Conservation (phyloP, 208 protist species). For the Acanthamoeba healyi region DNA sequence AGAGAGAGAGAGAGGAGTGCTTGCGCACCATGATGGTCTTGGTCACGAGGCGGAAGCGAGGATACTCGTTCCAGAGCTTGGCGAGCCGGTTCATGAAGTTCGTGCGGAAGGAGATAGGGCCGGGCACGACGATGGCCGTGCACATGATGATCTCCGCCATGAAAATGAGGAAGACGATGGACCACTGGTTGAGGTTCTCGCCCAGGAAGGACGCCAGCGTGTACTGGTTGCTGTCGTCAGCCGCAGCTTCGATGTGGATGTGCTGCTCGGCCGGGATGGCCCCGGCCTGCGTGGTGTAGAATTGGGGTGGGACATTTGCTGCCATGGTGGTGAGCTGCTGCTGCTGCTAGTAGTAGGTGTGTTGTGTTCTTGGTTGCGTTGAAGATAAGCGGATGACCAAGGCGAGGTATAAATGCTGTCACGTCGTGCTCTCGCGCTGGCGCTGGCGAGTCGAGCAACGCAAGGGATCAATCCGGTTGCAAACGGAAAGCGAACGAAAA, state of each 20-base stretch:
- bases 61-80: conserved; percentile 72
- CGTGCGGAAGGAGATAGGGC: background rate
- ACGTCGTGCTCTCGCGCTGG: background rate
- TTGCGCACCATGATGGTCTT: conserved; percentile 55
- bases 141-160: conserved; percentile 51
- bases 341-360: background rate
- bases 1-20: background rate
- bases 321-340: background rate
- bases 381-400: background rate
- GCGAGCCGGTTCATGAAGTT: conserved; percentile 4
- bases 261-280: background rate
- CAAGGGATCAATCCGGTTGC: background rate
- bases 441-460: background rate
- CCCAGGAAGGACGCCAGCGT: background rate
- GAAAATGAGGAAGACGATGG: conserved; percentile 47
- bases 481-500: background rate
- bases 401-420: background rate
- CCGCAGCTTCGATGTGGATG: conserved; percentile 21
- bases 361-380: background rate
- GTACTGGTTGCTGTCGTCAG: background rate
- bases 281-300: background rate
- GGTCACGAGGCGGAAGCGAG: conserved; percentile 35
- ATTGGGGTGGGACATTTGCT: background rate
- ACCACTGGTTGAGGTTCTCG: conserved; percentile 57
- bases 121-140: conserved; percentile 49